Evolutionary conservation across 1,139 yeast species (phyloP), one percentile per base, ranked within the genome.

Genomic region (Kurtzmaniella quercitrusa): DNA sequence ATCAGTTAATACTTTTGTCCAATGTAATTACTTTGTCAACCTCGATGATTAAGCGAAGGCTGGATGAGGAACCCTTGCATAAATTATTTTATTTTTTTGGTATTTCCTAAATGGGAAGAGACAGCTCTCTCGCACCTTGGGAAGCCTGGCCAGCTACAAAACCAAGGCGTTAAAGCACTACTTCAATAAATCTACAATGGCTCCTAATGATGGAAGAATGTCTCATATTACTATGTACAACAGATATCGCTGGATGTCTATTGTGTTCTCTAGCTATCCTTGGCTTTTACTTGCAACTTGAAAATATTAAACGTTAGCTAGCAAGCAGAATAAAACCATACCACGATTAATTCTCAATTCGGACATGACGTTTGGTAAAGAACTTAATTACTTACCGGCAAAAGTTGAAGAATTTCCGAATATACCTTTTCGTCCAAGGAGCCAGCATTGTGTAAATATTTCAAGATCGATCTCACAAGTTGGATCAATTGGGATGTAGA

Each of bases 401-500:
- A 64, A 36, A 68, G 51, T 22, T 60, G 60, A 40, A 63, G 50
- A 20, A 69, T 52, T 5, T 51, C 49, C 20, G 45, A 43, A 43
- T 64, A 58, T 39, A 63, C 63, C 17, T 55, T 61, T 38, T 66
- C 66, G 37, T 56, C 56, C 37, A 84, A 56, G 15, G 71, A 59
- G 2, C 83, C 82, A 43, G 76, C 68, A 53, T 79, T 80, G 57
- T 71, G 70, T 51, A 89, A 71, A 54, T 84, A 85, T 50, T 76
- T 75, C 50, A 80, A 71, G 52, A 91, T 72, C 42, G 84, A 74
- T 47, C 71, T 70, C 38, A 85, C 71, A 51, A 91, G 73, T 51
- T 77, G 78, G 39, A 82, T 46, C 44, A 88, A 82, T 56, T 89
- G 91, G 28, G 75, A 80, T 34, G 77, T 73, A 18, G 81, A 72